Percentiles rank a stretch among this genome's conserved stretches.
phyloP scores from a whole-genome alignment of 768 basidiomycete species.

The Panellus pusillus region DNA sequence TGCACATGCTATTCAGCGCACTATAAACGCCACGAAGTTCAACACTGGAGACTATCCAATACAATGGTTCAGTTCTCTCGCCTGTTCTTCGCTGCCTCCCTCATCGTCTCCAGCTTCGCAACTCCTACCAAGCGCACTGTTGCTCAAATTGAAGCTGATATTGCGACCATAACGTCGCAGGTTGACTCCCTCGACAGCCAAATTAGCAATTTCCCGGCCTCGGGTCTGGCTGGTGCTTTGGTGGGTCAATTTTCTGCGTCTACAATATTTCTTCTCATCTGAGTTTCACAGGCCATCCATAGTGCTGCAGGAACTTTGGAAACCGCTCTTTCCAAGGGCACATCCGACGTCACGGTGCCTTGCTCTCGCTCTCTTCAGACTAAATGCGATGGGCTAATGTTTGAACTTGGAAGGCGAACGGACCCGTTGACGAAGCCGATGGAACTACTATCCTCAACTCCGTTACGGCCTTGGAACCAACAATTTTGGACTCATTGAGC shows the following conservation, averaged over 20 bases:
- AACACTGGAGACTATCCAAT: no score
- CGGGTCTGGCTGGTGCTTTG: slow-evolving; percentile 25
- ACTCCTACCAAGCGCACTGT: slow-evolving; percentile 22
- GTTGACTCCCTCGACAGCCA: slow-evolving; percentile 28
- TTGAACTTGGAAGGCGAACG: slow-evolving; percentile 26
- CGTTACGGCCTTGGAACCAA: slow-evolving; percentile 29
- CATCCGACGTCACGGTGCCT: no score
- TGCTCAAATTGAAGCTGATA: slow-evolving; percentile 30
- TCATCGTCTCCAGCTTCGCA: slow-evolving; percentile 24
- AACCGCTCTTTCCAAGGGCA: no score
- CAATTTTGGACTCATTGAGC: not conserved
- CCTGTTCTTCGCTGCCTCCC: slow-evolving; percentile 25
- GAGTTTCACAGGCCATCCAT: no score
- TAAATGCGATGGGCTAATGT: no score
- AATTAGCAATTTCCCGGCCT: slow-evolving; percentile 30
- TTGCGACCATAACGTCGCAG: slow-evolving; percentile 26
- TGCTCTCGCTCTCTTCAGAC: no score
- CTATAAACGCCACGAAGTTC: no score
- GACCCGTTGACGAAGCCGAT: slow-evolving; percentile 28
- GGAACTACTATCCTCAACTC: slow-evolving; percentile 24
- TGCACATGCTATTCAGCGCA: no score
- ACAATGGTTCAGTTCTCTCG: slow-evolving; percentile 7
- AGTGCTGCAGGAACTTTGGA: no score
- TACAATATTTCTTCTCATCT: no score
- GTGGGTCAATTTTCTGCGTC: slow-evolving; percentile 35